Evolutionary conservation across 257 asterid species (phyloP).

Genomic region (Fraxinus quadrangulata): DNA sequence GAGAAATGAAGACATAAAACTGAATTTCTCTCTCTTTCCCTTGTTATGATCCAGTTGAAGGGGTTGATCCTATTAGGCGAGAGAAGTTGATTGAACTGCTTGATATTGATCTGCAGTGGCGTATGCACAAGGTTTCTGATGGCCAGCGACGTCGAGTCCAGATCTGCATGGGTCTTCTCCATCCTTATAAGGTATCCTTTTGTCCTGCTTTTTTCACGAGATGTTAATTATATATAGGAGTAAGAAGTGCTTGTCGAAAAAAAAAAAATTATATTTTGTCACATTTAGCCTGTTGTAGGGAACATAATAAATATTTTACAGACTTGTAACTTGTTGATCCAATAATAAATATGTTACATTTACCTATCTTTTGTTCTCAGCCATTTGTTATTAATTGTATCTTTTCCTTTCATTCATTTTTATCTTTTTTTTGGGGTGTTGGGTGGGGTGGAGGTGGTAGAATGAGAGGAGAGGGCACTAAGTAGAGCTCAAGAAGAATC

Average conservation of each 20-base stretch:
- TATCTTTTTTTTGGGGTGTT: conserved; percentile 1
- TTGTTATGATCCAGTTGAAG: conserved; percentile 69
- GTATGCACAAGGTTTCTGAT: conserved; percentile 99
- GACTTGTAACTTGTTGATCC: conserved; percentile 4
- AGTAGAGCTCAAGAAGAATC: neutral
- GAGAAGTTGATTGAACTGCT: conserved; percentile 79
- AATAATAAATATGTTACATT: neutral
- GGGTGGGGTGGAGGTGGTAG: conserved; percentile 4
- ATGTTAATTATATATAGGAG: neutral
- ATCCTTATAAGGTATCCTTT: conserved; percentile 73
- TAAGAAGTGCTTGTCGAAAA: neutral
- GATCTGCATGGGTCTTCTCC: conserved; percentile 98
- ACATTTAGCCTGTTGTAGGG: neutral
- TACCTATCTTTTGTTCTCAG: neutral
- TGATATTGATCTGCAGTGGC: conserved; percentile 87
- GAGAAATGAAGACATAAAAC: conserved; percentile 14
- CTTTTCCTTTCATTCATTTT: neutral
- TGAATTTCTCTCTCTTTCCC: conserved; percentile 16
- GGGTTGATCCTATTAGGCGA: conserved; percentile 88
- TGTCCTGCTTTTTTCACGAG: conserved; percentile 8
- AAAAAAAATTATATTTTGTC: conserved; percentile 4
- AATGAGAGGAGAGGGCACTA: neutral
- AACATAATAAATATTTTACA: neutral
- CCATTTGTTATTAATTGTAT: neutral
- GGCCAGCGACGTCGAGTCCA: conserved; percentile 98